Conservation (phyloP, 768 basidiomycete genomes). For the Glaciozyma martinii region DNA sequence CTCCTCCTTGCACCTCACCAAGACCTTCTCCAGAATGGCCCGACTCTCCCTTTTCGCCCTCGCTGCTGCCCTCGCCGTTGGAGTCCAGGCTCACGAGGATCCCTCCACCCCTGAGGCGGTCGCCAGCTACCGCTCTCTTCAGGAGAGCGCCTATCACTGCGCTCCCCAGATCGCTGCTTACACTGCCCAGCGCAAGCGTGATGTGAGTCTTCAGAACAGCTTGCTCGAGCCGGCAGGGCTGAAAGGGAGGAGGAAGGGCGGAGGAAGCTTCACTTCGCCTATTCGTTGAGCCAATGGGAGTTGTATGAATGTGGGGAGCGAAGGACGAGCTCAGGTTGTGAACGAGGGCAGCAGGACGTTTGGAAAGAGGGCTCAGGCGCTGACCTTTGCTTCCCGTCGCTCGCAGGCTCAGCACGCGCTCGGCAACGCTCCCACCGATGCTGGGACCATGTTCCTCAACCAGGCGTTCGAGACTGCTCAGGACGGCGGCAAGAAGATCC, state of each 20-base stretch:
- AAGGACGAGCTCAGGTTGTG: too few relatives aligned
- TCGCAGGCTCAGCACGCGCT: constrained; percentile 24
- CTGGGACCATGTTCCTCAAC: constrained; percentile 36
- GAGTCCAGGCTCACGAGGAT: constrained; percentile 11
- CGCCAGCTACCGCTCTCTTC: constrained; percentile 25
- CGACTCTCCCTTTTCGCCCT: background rate
- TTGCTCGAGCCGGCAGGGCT: background rate
- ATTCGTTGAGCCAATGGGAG: background rate
- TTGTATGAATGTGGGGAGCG: too few relatives aligned
- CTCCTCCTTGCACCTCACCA: background rate
- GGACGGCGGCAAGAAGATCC: constrained; percentile 20
- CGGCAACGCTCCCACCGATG: constrained; percentile 16
- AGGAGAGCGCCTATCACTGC: constrained; percentile 35
- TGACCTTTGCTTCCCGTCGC: background rate
- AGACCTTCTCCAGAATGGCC: background rate
- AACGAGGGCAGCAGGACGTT: too few relatives aligned
- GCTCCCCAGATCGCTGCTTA: constrained; percentile 35
- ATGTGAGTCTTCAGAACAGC: constrained; percentile 5
- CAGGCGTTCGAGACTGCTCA: constrained; percentile 31
- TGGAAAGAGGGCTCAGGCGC: too few relatives aligned
- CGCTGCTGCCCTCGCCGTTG: too few relatives aligned
- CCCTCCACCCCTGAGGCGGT: constrained; percentile 31
- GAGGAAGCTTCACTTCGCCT: background rate
- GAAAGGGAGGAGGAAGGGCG: background rate
- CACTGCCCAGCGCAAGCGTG: constrained; percentile 24